phyloP scores from a whole-genome alignment of 1,139 yeast species.

The Kluyveromyces sp. region DNA sequence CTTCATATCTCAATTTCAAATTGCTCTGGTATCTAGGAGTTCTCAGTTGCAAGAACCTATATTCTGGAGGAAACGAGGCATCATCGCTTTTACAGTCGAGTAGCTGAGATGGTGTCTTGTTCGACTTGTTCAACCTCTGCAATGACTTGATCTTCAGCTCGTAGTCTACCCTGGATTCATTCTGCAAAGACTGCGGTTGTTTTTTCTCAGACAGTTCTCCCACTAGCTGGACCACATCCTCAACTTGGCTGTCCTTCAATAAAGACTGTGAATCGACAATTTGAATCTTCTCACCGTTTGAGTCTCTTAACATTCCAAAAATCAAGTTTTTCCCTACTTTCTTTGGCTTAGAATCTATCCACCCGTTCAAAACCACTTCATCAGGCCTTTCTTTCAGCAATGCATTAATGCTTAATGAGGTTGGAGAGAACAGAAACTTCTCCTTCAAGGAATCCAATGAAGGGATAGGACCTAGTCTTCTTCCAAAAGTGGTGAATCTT shows the following conservation, averaged over 20 bases:
- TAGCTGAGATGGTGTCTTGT: constrained; percentile 63
- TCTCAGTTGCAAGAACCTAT: constrained; percentile 73
- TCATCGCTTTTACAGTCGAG: constrained; percentile 42
- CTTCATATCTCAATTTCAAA: constrained; percentile 53
- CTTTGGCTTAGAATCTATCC: constrained; percentile 71
- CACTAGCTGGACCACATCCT: constrained; percentile 67
- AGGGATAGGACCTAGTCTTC: constrained; percentile 10
- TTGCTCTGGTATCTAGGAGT: constrained; percentile 53
- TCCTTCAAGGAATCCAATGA: constrained; percentile 10
- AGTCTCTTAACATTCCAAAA: constrained; percentile 72
- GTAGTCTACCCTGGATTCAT: constrained; percentile 33
- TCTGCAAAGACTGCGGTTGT: constrained; percentile 7
- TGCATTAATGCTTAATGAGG: constrained; percentile 5
- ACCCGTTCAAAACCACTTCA: constrained; percentile 54
- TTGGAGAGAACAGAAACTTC: constrained; percentile 12
- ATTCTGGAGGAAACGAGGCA: constrained; percentile 63
- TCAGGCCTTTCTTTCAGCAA: not conserved
- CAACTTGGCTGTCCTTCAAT: constrained; percentile 52
- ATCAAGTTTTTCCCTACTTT: constrained; percentile 48
- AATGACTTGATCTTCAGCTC: constrained; percentile 51
- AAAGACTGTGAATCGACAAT: constrained; percentile 43
- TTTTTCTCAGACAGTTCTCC: constrained; percentile 40
- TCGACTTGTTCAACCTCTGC: constrained; percentile 59
- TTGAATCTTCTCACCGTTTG: constrained; percentile 61
- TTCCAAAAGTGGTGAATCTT: constrained; percentile 9